Base-by-base conservation (phyloP, 176 grass and related monocot genomes). In the Ananas comosus region DNA sequence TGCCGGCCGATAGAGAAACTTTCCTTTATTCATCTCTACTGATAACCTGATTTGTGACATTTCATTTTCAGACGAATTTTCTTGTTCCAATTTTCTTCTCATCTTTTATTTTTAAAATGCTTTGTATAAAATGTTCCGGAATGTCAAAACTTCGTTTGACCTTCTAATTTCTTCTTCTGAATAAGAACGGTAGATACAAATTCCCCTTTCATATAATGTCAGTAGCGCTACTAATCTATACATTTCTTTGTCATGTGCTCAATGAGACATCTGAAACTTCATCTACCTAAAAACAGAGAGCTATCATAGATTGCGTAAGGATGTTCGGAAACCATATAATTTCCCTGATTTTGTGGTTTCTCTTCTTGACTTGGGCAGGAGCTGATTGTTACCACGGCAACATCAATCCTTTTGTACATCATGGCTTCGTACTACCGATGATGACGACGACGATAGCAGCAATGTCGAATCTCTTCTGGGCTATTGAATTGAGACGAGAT, bases 401-500 rank as follows among this genome's bases (percentile, higher is more conserved):
- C 83, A 54, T 81, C 81, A 8, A 24, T 79, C 70, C 48, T 80
- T 51, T 83, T 96, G 58, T 88, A 82, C 80, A 76, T 84, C 49
- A 80, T 78, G 65, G 80, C 83, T 50, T 86, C 85, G 4, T 86
- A 86, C 70, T 82, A 80, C 64, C 65, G 83, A 74, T 91, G 82
- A 85, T 51, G 58, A 78, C 57, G 50, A 58, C 29, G 51, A 70
- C 50, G 3, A 50, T 29, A 70, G 48, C 50, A 10, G 10, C 17
- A 7, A 7, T 42, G 33, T 42, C 50, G 48, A 13, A 50, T 16
- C 23, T 13, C 72, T 52, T 48, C 29, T 50, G 22, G 3, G 22
- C 75, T 51, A 48, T 18, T 51, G 66, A 51, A 23, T 51, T 76
- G 50, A 48, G 11, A 13, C 49, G 3, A 67, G 17, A 67, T 14